These are phyloP conservation scores for Talinum fruticosum DNA, from an alignment of 148 eudicot species.

Conservation along the genomic window DNA sequence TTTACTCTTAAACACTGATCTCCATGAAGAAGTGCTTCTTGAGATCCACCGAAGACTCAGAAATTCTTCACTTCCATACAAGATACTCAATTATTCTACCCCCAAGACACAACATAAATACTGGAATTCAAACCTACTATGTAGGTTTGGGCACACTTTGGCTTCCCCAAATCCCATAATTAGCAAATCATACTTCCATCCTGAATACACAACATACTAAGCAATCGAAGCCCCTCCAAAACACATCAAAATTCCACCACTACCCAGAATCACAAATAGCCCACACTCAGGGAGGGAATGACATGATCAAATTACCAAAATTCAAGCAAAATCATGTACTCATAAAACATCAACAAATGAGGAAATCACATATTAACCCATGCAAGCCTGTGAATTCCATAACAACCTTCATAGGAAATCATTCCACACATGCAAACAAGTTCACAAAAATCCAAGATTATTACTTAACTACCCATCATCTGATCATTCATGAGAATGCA, in stretches of 20 bases:
- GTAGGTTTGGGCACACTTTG: neutral
- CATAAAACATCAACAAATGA: neutral
- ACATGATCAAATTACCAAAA: neutral
- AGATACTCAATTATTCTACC: too few relatives aligned
- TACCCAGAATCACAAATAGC: neutral
- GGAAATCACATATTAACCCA: neutral
- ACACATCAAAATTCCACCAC: neutral
- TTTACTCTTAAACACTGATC: too few relatives aligned
- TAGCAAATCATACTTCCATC: neutral
- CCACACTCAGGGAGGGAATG: neutral
- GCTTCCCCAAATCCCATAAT: neutral
- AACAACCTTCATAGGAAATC: neutral
- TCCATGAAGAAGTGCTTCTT: too few relatives aligned
- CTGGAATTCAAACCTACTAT: too few relatives aligned
- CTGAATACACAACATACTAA: neutral
- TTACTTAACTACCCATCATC: neutral
- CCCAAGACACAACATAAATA: too few relatives aligned
- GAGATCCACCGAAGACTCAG: too few relatives aligned
- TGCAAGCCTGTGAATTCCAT: neutral
- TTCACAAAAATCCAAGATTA: neutral
- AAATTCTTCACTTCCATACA: too few relatives aligned
- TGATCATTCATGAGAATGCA: neutral
- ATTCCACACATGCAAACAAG: neutral
- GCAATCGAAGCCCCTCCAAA: neutral
- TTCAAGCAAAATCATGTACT: neutral